Evolutionary conservation across 1,284 basidiomycete species (phyloP).

Genomic region (Malassezia nana): DNA sequence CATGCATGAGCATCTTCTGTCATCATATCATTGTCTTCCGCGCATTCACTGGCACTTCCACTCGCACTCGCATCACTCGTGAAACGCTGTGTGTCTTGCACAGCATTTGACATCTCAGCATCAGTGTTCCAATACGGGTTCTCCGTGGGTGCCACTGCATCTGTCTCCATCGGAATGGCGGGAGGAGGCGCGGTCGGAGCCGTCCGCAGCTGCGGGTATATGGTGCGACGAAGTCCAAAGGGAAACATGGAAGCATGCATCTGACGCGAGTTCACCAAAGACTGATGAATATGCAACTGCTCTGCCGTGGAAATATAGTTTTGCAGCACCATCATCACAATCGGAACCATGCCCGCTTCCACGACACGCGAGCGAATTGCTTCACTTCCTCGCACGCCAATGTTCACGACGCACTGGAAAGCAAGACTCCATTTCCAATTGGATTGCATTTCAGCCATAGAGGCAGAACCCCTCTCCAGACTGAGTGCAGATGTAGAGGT

Average conservation of each 20-base stretch:
- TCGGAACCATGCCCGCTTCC: conserved; percentile 86
- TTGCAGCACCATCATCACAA: conserved; percentile 87
- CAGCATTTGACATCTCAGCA: not conserved
- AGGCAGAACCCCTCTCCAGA: conserved; percentile 13
- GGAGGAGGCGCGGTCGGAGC: not conserved
- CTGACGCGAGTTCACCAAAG: not conserved
- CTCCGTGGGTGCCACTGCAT: not conserved
- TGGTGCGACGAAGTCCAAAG: conserved; percentile 1
- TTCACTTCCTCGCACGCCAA: conserved; percentile 92
- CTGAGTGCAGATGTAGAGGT: not conserved
- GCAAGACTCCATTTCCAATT: conserved; percentile 54
- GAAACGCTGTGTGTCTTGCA: not conserved
- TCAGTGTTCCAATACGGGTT: not conserved
- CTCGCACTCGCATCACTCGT: conserved; percentile 18
- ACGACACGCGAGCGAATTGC: conserved; percentile 74
- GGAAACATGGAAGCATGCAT: not conserved
- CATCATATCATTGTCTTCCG: conserved; percentile 41
- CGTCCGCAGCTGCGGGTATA: conserved; percentile 5
- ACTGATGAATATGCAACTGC: conserved; percentile 9
- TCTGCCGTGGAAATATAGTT: conserved; percentile 56
- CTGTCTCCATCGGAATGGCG: conserved; percentile 7
- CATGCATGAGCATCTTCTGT: conserved; percentile 24
- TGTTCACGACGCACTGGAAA: conserved; percentile 94
- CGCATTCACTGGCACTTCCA: conserved; percentile 40
- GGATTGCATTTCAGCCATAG: conserved; percentile 41